Base-by-base conservation (phyloP, 345 rosid genomes). In the Arabidopsis suecica region DNA sequence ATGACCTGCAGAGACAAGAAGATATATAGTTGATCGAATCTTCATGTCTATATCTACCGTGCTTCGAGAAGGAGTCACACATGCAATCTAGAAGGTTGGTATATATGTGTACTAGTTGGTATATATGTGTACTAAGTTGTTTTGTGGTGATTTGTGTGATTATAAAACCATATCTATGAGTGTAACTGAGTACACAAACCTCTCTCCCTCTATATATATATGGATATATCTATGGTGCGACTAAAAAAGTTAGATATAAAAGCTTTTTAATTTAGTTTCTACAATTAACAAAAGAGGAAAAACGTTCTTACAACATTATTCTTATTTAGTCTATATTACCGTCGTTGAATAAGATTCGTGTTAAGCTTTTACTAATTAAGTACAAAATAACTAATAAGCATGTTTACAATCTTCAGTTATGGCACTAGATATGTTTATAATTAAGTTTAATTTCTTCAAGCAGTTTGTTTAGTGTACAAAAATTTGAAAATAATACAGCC, bases 101-200 rank as follows among this genome's bases (percentile, higher is more conserved):
- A 4, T 61, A 44, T 76, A 16, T 59, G 68, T 54, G 58, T 16
- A 64, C 44, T 53, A 54, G n/a, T 50, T 20, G 69, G 55, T 69
- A 4, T 61, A 44, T 76, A 16, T 59, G 68, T 54, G 58, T 16
- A 64, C 44, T 53, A 54, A 47, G 75, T 54, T 69, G 34, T 36
- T 54, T 69, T 76, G 70, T 25, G 58, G 65, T 68, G 57, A 23
- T 64, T 13, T 63, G 47, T 56, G 67, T 62, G 50, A 44, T 54
- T 61, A 36, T n/a, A 36, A 61, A n/a, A 37, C 44, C 51, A 37
- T 16, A 61, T 11, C 5, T 59, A 7, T 50, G n/a, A 56, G 25
- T 70, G 60, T 70, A 45, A 55, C 5, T 56, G 36, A 62, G 60
- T 57, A 42, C 55, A 40, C 41, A 68, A 33, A 50, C 55, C 25